Percentiles rank a stretch among this genome's conserved stretches.
Evolutionary conservation across 495 filamentous ascomycete species (phyloP).

Genomic region (Hyaloscypha finlandica): DNA sequence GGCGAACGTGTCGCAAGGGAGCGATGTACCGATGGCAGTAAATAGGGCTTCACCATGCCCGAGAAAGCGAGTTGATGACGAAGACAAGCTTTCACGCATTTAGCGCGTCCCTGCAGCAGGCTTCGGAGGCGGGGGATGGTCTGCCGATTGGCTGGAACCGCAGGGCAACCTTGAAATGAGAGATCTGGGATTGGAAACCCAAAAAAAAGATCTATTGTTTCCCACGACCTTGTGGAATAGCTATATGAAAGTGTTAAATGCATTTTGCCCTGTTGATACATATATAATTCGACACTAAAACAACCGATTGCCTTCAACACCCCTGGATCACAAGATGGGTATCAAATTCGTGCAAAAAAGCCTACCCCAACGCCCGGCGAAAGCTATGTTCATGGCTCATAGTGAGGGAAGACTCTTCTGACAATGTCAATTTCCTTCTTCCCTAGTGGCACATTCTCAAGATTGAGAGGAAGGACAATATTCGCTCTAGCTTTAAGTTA

Average conservation of each 20-base stretch:
- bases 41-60: too few relatives aligned
- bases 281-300: background rate
- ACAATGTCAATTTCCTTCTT: slow-evolving; percentile 49
- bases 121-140: background rate
- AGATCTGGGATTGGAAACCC: too few relatives aligned
- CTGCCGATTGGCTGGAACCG: background rate
- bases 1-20: background rate
- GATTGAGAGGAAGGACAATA: slow-evolving; percentile 45
- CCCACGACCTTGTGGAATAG: background rate
- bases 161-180: background rate
- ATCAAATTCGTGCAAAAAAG: slow-evolving; percentile 4
- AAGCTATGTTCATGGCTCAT: slow-evolving; percentile 5
- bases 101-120: background rate
- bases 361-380: background rate
- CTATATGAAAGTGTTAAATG: background rate
- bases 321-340: background rate
- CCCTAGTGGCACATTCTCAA: slow-evolving; percentile 50
- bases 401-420: slow-evolving; percentile 35
- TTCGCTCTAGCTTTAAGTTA: slow-evolving; percentile 25
- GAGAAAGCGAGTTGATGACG: background rate
- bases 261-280: background rate
- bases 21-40: background rate
- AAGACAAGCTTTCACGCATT: slow-evolving; percentile 3
- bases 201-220: background rate
- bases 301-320: background rate